Evolutionary conservation across 371 early-diverging fungal genomes (phyloP).

Genomic region (Mortierella sp.): DNA sequence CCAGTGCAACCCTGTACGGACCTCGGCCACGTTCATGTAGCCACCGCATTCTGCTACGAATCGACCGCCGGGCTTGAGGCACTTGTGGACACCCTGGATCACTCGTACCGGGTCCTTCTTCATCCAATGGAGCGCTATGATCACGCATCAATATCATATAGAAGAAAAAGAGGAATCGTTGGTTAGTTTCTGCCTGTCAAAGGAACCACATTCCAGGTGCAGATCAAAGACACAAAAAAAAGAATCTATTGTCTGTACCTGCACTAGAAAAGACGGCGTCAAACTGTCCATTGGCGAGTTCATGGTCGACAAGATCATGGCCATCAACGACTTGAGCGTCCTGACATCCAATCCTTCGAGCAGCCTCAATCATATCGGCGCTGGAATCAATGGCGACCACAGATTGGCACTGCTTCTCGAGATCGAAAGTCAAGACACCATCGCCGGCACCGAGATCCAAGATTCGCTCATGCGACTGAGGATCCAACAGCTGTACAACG

Average conservation of each 20-base stretch:
- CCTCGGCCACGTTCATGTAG: conserved; percentile 53
- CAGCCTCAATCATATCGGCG: conserved; percentile 70
- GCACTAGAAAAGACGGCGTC: conserved; percentile 77
- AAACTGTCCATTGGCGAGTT: conserved; percentile 60
- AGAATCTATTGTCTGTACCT: conserved; percentile 58
- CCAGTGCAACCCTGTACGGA: conserved; percentile 69
- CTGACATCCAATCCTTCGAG: conserved; percentile 46
- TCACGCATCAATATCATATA: not conserved
- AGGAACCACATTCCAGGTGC: no score
- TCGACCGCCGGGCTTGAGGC: conserved; percentile 69
- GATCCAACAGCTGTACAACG: conserved; percentile 64
- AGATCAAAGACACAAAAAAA: not conserved
- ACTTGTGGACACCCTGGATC: conserved; percentile 67
- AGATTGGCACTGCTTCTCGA: conserved; percentile 60
- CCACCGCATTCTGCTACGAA: conserved; percentile 70
- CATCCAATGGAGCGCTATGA: conserved; percentile 80
- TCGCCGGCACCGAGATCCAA: conserved; percentile 84
- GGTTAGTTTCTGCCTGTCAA: not conserved
- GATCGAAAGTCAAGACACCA: conserved; percentile 69
- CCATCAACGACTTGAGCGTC: conserved; percentile 68
- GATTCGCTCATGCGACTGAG: conserved; percentile 65
- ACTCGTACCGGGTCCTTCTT: conserved; percentile 71
- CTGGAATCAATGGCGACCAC: conserved; percentile 78
- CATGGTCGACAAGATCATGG: conserved; percentile 63
- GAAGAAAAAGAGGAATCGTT: not conserved